Conservation (phyloP, 352 stramenopile genomes). For the Blastocystis sp. region DNA sequence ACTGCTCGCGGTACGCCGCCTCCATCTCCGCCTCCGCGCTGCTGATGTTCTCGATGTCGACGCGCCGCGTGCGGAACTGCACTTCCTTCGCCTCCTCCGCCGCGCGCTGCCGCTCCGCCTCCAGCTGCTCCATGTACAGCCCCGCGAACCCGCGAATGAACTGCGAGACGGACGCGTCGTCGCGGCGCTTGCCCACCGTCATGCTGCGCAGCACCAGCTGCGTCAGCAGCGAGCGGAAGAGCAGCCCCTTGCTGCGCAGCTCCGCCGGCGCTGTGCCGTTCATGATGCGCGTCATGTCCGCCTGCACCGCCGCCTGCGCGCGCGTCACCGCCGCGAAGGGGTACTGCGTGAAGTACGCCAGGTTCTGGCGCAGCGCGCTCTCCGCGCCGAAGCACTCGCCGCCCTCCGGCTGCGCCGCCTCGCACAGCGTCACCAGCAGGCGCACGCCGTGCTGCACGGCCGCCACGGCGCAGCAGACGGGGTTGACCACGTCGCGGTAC, state of each 20-base stretch:
- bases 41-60: conserved; percentile 63
- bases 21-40: conserved; percentile 74
- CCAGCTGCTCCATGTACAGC: conserved; percentile 72
- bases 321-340: conserved; percentile 15
- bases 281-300: conserved; percentile 28
- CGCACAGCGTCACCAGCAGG: conserved; percentile 73
- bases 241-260: not conserved
- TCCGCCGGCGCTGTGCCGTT: not conserved
- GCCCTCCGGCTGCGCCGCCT: conserved; percentile 16
- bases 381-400: not conserved
- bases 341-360: conserved; percentile 41
- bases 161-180: conserved; percentile 73
- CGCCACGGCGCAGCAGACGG: conserved; percentile 78
- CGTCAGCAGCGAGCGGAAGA: conserved; percentile 45
- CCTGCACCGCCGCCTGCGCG: not conserved
- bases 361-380: not conserved
- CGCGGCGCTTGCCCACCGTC: conserved; percentile 17
- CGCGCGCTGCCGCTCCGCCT: conserved; percentile 41
- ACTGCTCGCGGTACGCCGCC: conserved; percentile 84
- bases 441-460: conserved; percentile 82
- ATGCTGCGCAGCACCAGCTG: conserved; percentile 38
- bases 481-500: conserved; percentile 82
- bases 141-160: conserved; percentile 80
- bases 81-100: conserved; percentile 69
- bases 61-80: conserved; percentile 74